Conservation (phyloP, 73 alveolate species). For the Paraurostyla sp. region DNA sequence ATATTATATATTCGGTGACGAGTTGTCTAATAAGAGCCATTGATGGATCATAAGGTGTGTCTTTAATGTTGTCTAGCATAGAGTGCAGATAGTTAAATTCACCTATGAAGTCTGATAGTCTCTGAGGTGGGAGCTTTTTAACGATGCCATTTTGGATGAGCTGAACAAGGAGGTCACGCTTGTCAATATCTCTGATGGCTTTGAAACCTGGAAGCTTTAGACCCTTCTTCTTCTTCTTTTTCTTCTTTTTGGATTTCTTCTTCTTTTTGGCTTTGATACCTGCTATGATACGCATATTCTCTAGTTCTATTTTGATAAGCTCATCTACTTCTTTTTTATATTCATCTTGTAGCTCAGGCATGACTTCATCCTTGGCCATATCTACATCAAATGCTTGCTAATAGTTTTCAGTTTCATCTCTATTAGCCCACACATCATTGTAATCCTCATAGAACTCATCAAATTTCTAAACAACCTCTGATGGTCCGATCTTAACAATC, state of each 20-base stretch:
- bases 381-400: constrained; percentile 79
- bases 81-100: constrained; percentile 86
- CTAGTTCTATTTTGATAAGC: constrained; percentile 84
- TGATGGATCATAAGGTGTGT: constrained; percentile 86
- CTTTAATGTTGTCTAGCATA: constrained; percentile 69
- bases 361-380: constrained; percentile 81
- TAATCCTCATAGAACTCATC: constrained; percentile 84
- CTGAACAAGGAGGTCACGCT: constrained; percentile 78
- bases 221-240: constrained; percentile 84
- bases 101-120: constrained; percentile 81
- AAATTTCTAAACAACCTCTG: constrained; percentile 84
- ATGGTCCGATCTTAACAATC: constrained; percentile 74
- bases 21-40: constrained; percentile 85
- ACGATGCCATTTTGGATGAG: constrained; percentile 80
- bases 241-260: constrained; percentile 70
- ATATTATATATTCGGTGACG: constrained; percentile 80
- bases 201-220: constrained; percentile 62
- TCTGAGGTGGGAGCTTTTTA: constrained; percentile 77
- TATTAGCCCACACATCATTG: constrained; percentile 84
- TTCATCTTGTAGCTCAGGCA: constrained; percentile 84
- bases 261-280: constrained; percentile 77
- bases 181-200: constrained; percentile 77
- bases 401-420: constrained; percentile 84
- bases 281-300: constrained; percentile 74
- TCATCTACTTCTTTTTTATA: constrained; percentile 85